These are phyloP conservation scores for Akanthomyces dipterigenus DNA, from an alignment of 2,329 filamentous ascomycete genomes.

Conservation along the genomic window DNA sequence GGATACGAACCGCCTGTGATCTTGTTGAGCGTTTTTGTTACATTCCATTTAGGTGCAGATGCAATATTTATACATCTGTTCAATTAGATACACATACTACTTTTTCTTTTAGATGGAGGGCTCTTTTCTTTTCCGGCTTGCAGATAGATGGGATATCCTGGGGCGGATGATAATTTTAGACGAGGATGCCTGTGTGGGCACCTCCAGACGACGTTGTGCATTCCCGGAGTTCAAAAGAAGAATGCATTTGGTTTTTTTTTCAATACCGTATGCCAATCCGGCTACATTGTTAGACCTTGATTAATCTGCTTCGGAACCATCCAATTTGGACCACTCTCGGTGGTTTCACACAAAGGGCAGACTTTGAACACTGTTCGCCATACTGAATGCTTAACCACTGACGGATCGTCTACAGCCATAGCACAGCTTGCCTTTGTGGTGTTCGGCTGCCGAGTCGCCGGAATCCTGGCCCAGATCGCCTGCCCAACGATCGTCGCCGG, in stretches of 20 bases:
- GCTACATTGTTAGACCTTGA: not conserved
- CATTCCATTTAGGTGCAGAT: not conserved
- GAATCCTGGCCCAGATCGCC: constrained; percentile 49
- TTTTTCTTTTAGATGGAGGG: constrained; percentile 5
- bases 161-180: constrained; percentile 1
- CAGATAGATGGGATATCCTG: constrained; percentile 7
- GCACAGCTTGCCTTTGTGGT: constrained; percentile 44
- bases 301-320: not conserved
- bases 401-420: constrained; percentile 68
- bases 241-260: not conserved
- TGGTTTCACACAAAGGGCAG: not conserved
- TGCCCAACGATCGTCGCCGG: constrained; percentile 57
- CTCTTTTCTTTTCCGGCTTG: constrained; percentile 5
- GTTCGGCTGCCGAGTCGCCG: constrained; percentile 17
- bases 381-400: constrained; percentile 33
- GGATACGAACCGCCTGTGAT: constrained; percentile 15
- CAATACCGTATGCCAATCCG: not conserved
- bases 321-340: not conserved
- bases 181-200: not conserved
- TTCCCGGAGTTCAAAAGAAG: constrained; percentile 10
- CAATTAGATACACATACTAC: not conserved
- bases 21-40: not conserved
- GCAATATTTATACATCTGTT: not conserved
- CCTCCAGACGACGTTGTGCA: not conserved
- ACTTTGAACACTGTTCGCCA: not conserved